Conservation (phyloP, 2,329 filamentous ascomycete species). For the Fusarium cicatricum region DNA sequence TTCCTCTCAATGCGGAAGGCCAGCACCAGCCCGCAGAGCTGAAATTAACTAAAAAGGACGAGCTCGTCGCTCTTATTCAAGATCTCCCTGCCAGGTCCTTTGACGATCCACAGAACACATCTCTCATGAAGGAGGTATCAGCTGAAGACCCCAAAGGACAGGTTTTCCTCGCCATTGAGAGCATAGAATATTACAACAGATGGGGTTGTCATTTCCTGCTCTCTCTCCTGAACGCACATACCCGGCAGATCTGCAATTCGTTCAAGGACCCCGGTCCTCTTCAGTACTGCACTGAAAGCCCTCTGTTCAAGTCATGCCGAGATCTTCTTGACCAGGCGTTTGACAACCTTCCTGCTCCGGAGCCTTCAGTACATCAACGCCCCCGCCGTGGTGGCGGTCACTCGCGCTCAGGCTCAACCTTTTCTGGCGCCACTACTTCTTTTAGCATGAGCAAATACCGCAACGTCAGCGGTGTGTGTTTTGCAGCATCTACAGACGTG, state of each 20-base stretch:
- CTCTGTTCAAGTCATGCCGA: slow-evolving; percentile 61
- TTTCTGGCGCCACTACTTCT: slow-evolving; percentile 16
- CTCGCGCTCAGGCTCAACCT: neutral
- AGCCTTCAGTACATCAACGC: slow-evolving; percentile 44
- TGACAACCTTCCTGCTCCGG: slow-evolving; percentile 55
- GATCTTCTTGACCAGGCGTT: slow-evolving; percentile 59
- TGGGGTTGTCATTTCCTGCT: slow-evolving; percentile 69
- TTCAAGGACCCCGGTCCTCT: slow-evolving; percentile 69
- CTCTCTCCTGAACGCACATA: slow-evolving; percentile 64
- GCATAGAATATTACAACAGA: slow-evolving; percentile 49
- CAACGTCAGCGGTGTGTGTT: slow-evolving; percentile 56
- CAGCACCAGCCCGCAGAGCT: slow-evolving; percentile 44
- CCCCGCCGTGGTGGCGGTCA: neutral
- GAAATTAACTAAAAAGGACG: slow-evolving; percentile 11
- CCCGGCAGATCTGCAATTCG: slow-evolving; percentile 65
- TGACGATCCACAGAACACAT: slow-evolving; percentile 52
- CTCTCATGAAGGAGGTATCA: slow-evolving; percentile 59
- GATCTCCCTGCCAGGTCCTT: slow-evolving; percentile 47
- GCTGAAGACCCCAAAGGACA: slow-evolving; percentile 57
- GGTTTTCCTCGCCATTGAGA: slow-evolving; percentile 56
- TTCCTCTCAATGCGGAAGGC: slow-evolving; percentile 43
- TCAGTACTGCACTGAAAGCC: slow-evolving; percentile 59
- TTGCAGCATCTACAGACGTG: slow-evolving; percentile 59
- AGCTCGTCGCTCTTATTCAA: slow-evolving; percentile 45
- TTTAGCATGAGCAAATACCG: slow-evolving; percentile 57